Base-by-base conservation (phyloP, 2,329 filamentous ascomycete species). In the Colletotrichum liaoningense region DNA sequence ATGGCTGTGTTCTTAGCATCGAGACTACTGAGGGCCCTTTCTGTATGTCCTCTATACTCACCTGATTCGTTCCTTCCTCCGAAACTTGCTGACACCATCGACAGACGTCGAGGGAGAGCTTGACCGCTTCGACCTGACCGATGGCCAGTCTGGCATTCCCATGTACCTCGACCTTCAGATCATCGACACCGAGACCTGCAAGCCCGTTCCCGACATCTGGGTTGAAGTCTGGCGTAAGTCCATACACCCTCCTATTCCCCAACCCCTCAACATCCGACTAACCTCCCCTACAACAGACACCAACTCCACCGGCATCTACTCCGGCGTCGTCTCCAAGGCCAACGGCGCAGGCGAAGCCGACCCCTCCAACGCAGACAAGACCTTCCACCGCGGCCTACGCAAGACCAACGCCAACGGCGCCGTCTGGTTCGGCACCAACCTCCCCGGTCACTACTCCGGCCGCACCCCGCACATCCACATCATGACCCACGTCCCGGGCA, bases 401-500 rank as follows among this genome's bases (percentile, higher is more conserved):
- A 30, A 78, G 78, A 71, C 78, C 74, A 28, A 80, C 65, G 46
- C 57, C 33, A 33, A 68, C 1, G 56, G 69, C 5, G 56, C 49
- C 81, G 52, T 70, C 83, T 79, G 83, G 70, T 86, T 87, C 74
- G 79, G 82, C 30, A 83, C 83, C 24, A 77, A 85, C 74, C 85
- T 86, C 74, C 85, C 84, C 1, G 84, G 86, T 4, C 84, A 86
- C 75, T 87, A 87, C 75, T 77, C 77, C 14, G 79, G 81, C 4
- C 84, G 87, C 2, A 81, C 86, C 4, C 85, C 82, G 1, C 88
- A 89, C 75, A 85, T 87, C 19, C 87, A 89, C 72, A 67, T 83
- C 55, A 76, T 83, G 65, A 79, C 85, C 84, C 79, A 84, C 72
- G 76, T 80, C 52, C 81, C 82, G 60, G 80, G 80, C 0, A 80